These are phyloP conservation scores for Halophytophthora batemanensis DNA, from an alignment of 352 stramenopile species.

Conservation along the genomic window DNA sequence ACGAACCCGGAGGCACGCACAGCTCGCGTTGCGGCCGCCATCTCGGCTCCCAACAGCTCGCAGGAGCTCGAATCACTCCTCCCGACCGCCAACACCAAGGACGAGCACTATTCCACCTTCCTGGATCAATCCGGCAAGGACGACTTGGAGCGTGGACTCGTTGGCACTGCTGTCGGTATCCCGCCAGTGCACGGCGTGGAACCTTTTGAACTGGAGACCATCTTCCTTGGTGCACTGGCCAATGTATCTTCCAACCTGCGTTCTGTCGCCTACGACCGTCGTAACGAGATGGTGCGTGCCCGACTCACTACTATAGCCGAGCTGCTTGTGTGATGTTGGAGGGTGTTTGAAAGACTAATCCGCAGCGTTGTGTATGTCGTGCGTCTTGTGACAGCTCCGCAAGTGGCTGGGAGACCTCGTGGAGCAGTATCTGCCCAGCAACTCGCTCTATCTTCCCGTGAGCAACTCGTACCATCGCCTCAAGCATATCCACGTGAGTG, in stretches of 20 bases:
- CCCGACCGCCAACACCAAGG: slow-evolving; percentile 32
- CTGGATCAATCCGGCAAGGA: slow-evolving; percentile 26
- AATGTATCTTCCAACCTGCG: slow-evolving; percentile 76
- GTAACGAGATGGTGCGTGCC: slow-evolving; percentile 63
- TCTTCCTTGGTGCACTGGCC: slow-evolving; percentile 66
- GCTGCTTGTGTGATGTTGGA: background rate
- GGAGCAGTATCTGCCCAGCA: slow-evolving; percentile 66
- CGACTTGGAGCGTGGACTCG: slow-evolving; percentile 42
- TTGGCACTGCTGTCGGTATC: slow-evolving; percentile 7
- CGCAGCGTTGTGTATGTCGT: background rate
- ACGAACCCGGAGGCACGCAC: slow-evolving; percentile 18
- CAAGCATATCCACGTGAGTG: slow-evolving; percentile 71
- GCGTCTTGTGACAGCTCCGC: slow-evolving; percentile 38
- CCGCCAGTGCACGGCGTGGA: slow-evolving; percentile 19
- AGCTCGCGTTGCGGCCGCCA: slow-evolving; percentile 7
- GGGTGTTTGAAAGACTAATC: background rate
- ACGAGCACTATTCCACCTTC: slow-evolving; percentile 76
- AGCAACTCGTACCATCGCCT: slow-evolving; percentile 74
- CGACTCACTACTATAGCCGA: background rate
- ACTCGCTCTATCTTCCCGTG: slow-evolving; percentile 76
- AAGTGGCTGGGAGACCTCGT: slow-evolving; percentile 66
- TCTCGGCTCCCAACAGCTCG: slow-evolving; percentile 15
- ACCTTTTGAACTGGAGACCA: slow-evolving; percentile 66
- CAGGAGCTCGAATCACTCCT: slow-evolving; percentile 58
- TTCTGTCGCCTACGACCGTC: slow-evolving; percentile 46